Evolutionary conservation across 2,329 filamentous ascomycete species (phyloP).

Genomic region (Septoria petroselini): DNA sequence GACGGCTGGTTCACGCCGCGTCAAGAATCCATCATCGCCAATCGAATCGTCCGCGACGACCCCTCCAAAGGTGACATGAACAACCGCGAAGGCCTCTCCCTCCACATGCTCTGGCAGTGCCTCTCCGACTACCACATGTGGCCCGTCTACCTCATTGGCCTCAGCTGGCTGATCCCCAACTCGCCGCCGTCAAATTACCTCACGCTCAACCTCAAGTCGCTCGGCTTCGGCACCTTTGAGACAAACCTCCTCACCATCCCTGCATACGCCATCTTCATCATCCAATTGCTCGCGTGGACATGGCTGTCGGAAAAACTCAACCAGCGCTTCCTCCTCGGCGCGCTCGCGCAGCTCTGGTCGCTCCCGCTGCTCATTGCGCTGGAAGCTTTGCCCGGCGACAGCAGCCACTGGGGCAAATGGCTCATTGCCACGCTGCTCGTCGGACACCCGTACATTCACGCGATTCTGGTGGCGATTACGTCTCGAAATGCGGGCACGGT

Average conservation of each 20-base stretch:
- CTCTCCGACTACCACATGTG: constrained; percentile 34
- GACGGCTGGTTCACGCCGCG: constrained; percentile 60
- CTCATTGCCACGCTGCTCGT: constrained; percentile 41
- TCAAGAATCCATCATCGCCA: constrained; percentile 64
- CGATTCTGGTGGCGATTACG: constrained; percentile 59
- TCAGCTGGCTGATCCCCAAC: constrained; percentile 31
- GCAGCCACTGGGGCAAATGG: constrained; percentile 40
- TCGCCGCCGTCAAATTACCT: constrained; percentile 41
- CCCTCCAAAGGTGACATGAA: constrained; percentile 60
- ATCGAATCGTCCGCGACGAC: constrained; percentile 62
- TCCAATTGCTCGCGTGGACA: constrained; percentile 50
- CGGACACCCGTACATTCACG: constrained; percentile 49
- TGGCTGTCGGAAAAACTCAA: constrained; percentile 52
- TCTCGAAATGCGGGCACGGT: constrained; percentile 63
- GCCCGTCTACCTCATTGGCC: constrained; percentile 24
- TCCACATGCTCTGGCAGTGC: constrained; percentile 49
- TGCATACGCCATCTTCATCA: constrained; percentile 49
- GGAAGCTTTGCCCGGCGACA: constrained; percentile 36
- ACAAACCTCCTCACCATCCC: constrained; percentile 45
- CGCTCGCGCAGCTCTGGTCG: constrained; percentile 43
- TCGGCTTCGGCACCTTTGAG: constrained; percentile 44
- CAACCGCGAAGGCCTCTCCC: constrained; percentile 54
- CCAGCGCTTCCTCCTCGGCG: constrained; percentile 51
- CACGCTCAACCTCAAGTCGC: constrained; percentile 40
- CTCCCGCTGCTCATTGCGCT: constrained; percentile 43